These are phyloP conservation scores for Typha latifolia DNA, from an alignment of 176 grass and related monocot genomes.

Conservation along the genomic window DNA sequence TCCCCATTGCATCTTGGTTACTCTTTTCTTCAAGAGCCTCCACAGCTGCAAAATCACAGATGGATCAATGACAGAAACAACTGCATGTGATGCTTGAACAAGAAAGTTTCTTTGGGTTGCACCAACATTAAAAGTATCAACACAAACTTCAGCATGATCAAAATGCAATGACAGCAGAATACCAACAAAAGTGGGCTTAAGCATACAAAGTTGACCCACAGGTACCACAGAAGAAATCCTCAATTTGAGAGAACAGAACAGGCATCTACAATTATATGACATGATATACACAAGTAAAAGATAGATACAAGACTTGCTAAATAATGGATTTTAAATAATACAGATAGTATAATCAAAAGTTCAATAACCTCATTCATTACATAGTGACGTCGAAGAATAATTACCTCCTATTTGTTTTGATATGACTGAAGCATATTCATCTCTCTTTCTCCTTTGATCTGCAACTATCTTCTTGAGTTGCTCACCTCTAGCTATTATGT, in stretches of 20 bases:
- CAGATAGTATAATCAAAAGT: neutral
- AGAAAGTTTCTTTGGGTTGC: neutral
- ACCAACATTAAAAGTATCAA: neutral
- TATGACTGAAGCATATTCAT: conserved; percentile 37
- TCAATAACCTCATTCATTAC: neutral
- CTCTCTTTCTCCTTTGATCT: conserved; percentile 40
- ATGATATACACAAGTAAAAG: too few relatives aligned
- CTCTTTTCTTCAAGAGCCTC: conserved; percentile 51
- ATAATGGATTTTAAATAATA: neutral
- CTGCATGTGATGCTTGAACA: neutral
- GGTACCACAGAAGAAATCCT: too few relatives aligned
- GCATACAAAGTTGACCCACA: too few relatives aligned
- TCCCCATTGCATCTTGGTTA: conserved; percentile 16
- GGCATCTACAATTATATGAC: too few relatives aligned
- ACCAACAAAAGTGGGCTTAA: neutral
- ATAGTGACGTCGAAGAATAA: conserved; percentile 1
- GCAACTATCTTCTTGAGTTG: conserved; percentile 40
- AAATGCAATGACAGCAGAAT: neutral
- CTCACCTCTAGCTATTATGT: conserved; percentile 34
- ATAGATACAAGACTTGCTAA: neutral
- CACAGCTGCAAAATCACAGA: conserved; percentile 33
- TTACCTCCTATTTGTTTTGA: conserved; percentile 45
- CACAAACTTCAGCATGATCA: neutral
- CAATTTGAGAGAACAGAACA: too few relatives aligned
- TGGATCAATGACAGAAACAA: conserved; percentile 10